Evolutionary conservation across 805 yeast genomes (phyloP), one percentile per base, ranked within the genome.

Genomic region (Starmera amethionina): DNA sequence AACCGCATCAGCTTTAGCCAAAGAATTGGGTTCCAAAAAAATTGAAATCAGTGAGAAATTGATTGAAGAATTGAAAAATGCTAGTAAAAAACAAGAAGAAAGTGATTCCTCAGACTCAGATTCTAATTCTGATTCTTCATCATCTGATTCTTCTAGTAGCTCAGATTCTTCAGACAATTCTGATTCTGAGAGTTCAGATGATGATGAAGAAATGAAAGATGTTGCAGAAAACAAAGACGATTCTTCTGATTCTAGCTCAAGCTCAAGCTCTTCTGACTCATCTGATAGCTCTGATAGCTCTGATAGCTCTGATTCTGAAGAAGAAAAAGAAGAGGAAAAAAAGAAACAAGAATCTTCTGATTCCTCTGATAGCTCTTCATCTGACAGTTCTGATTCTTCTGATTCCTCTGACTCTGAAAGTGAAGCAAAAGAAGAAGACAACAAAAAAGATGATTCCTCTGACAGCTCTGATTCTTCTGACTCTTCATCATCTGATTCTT

Each of bases 101-200:
- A 30, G 32, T 14, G 15, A 37, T 16, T 18, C 16, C 28, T 14
- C 27, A 10, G 30, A 32, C 29, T 16, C 27, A 11, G 39, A 37
- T 12, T 32, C 36, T 22, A 30, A 29, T 22, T 34, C 41, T n/a
- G 19, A 37, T 18, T 19, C 43, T n/a, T 32, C 42, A 25, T 15
- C 37, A 9, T 28, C 36, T 16, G 32, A 32, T 5, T 13, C 40
- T 7, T 39, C 72, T 14, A 31, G 36, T 16, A 29, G 31, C 28
- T 19, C 34, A 14, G 37, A 34, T 13, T 38, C 40, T 7, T 39
- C 72, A 18, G 58, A 42, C 30, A 73, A 59, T 40, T 67, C 80
- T 3, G 80, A 35, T 12, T 41, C 49, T 16, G 37, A 22, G 3
- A 22, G 36, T 16, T 15, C 30, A 25, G 15, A 30, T 14, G 29